A percentile compares a stretch with the other conserved stretches of the same genome.
Conservation (phyloP, 371 early-diverging fungal genomes). For the Apophysomyces elegans region DNA sequence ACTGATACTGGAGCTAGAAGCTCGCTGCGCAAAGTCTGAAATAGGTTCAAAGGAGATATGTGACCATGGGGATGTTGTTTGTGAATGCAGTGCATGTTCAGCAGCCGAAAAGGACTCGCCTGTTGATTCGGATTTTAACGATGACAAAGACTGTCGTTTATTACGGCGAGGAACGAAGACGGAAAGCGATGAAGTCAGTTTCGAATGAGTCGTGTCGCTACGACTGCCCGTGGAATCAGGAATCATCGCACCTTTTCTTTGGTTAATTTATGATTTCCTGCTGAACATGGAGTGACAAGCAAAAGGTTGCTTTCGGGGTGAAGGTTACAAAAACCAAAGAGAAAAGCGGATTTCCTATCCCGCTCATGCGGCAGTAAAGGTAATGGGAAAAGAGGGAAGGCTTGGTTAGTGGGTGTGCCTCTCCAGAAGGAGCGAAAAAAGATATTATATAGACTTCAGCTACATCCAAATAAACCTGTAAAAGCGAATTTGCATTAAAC, state of each 20-base stretch:
- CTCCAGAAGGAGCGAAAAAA: too few relatives aligned
- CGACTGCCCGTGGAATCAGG: neutral
- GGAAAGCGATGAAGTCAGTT: constrained; percentile 17
- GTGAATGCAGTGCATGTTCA: constrained; percentile 1
- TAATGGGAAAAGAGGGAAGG: too few relatives aligned
- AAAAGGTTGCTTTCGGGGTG: too few relatives aligned
- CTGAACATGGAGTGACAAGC: too few relatives aligned
- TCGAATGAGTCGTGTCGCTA: neutral
- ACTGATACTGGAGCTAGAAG: constrained; percentile 30
- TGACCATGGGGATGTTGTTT: constrained; percentile 27
- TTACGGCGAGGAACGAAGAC: constrained; percentile 18
- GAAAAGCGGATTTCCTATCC: too few relatives aligned
- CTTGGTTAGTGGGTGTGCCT: too few relatives aligned
- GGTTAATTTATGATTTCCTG: too few relatives aligned
- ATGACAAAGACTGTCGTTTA: constrained; percentile 12
- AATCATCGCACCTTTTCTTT: neutral
- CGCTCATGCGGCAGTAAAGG: too few relatives aligned
- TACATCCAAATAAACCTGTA: too few relatives aligned
- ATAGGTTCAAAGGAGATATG: constrained; percentile 37
- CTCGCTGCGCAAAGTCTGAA: constrained; percentile 34
- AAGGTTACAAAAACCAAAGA: too few relatives aligned
- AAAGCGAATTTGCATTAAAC: too few relatives aligned
- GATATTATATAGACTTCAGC: too few relatives aligned
- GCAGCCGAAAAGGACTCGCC: neutral
- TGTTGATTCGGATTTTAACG: constrained; percentile 8